These are phyloP conservation scores for Neurospora sp. DNA, from an alignment of 2,329 filamentous ascomycete species.

Conservation along the genomic window DNA sequence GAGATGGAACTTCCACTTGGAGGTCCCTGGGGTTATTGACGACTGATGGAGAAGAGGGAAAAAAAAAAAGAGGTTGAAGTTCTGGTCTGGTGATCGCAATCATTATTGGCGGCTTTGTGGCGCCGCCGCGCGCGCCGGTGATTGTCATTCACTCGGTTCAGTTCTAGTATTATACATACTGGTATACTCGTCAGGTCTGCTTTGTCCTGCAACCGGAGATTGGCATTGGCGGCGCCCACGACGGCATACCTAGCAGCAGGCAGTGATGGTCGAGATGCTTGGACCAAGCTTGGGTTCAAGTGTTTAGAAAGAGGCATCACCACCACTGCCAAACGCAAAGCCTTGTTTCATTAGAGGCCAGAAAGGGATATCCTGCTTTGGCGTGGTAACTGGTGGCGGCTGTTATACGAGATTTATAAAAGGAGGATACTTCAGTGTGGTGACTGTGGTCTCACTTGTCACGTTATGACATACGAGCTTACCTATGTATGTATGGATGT, in stretches of 20 bases:
- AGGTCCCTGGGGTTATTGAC: too few species aligned
- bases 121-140: too few species aligned
- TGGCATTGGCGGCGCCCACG: too few species aligned
- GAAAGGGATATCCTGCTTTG: not conserved
- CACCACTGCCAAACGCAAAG: not conserved
- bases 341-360: not conserved
- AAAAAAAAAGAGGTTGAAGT: too few species aligned
- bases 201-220: too few species aligned
- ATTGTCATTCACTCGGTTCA: too few species aligned
- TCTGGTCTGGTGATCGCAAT: too few species aligned
- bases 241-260: too few species aligned
- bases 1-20: not conserved
- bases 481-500: not conserved
- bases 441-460: not conserved
- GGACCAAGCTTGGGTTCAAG: not conserved
- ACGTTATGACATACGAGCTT: not conserved
- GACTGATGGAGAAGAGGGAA: too few species aligned
- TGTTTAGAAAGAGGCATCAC: not conserved
- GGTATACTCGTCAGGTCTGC: too few species aligned
- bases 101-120: too few species aligned
- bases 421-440: not conserved
- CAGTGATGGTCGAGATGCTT: not conserved
- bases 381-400: not conserved
- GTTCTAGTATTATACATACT: too few species aligned
- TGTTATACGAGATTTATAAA: not conserved